Evolutionary conservation across 192 early-diverging fungal genomes (phyloP).

Genomic region (Linnemannia exigua): DNA sequence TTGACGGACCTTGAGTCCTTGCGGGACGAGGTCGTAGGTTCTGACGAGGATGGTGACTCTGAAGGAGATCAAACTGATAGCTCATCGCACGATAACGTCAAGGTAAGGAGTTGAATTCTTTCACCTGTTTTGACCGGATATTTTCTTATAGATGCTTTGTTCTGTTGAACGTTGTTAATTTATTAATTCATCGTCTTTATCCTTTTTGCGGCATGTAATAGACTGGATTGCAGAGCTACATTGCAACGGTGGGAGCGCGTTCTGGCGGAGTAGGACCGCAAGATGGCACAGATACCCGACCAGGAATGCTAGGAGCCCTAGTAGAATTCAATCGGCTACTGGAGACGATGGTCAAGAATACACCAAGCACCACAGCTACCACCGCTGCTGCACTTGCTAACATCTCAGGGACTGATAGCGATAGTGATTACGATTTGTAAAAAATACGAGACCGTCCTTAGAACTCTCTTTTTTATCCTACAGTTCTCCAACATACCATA

Average conservation of each 20-base stretch:
- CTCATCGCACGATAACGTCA: background rate
- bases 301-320: conserved; percentile 39
- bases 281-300: background rate
- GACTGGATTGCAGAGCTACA: conserved; percentile 47
- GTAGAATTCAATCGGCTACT: conserved; percentile 39
- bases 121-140: too few relatives aligned
- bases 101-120: conserved; percentile 14
- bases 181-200: background rate
- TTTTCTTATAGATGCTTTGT: background rate
- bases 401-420: conserved; percentile 2
- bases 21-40: conserved; percentile 30
- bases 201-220: background rate
- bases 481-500: conserved; percentile 6
- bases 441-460: background rate
- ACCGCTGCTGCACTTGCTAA: too few relatives aligned
- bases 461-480: background rate
- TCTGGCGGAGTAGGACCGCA: background rate
- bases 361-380: conserved; percentile 7
- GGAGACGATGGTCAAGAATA: conserved; percentile 26
- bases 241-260: conserved; percentile 39
- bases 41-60: conserved; percentile 2
- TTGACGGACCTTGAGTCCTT: conserved; percentile 48
- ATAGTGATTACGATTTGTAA: conserved; percentile 8
- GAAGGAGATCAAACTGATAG: background rate
- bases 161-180: background rate